Conservation (phyloP, 2,329 filamentous ascomycete genomes). For the Paracoccidioides brasiliensis region DNA sequence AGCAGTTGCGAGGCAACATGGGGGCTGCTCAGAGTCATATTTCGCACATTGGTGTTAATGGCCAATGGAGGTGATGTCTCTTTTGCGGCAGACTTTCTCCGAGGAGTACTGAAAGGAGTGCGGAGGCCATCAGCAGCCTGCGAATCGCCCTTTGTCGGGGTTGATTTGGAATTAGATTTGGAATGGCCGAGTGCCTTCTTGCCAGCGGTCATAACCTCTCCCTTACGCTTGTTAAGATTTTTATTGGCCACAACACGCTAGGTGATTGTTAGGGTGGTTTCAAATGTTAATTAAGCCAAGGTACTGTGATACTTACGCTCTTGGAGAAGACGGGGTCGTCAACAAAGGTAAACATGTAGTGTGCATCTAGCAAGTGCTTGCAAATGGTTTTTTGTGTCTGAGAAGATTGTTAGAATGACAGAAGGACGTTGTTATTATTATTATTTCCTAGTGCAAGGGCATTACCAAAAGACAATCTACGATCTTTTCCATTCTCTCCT, state of each 20-base stretch:
- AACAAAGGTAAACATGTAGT: constrained; percentile 22
- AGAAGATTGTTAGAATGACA: background rate
- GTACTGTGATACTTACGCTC: constrained; percentile 8
- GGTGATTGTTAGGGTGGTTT: constrained; percentile 5
- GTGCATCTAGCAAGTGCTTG: constrained; percentile 26
- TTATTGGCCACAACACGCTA: constrained; percentile 23
- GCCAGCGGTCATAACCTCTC: constrained; percentile 20
- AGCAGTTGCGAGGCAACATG: background rate
- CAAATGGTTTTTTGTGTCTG: constrained; percentile 27
- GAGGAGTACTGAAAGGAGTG: background rate
- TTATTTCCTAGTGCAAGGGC: background rate
- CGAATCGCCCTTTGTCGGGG: background rate
- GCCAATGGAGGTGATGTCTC: background rate
- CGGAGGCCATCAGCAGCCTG: background rate
- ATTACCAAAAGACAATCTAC: constrained; percentile 13
- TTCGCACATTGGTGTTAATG: background rate
- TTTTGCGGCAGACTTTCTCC: background rate
- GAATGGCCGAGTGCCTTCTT: constrained; percentile 15
- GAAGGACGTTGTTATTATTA: background rate
- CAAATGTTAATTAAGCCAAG: background rate
- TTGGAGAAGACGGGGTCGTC: constrained; percentile 23
- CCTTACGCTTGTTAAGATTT: constrained; percentile 22
- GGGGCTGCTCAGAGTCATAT: constrained; percentile 1
- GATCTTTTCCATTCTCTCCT: constrained; percentile 11
- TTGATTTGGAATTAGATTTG: background rate